phyloP scores from a whole-genome alignment of 345 rosid species.

The Syzygium aromaticum region DNA sequence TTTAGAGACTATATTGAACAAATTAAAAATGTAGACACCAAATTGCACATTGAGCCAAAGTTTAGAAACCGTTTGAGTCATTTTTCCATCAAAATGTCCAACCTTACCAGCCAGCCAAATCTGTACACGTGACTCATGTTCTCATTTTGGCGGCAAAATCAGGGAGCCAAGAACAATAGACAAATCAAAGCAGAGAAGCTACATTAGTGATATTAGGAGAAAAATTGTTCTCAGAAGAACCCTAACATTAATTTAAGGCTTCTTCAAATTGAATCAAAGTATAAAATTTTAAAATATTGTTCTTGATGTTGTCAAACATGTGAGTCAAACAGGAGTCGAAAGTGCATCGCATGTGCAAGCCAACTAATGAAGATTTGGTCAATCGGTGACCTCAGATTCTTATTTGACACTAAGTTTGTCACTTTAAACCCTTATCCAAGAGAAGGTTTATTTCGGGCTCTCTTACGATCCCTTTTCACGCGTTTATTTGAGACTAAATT shows the following conservation, averaged over 20 bases:
- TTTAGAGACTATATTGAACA: too few relatives aligned
- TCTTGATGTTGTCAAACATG: neutral
- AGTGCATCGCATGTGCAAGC: neutral
- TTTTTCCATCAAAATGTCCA: neutral
- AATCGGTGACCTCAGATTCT: neutral
- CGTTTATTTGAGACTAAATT: too few relatives aligned
- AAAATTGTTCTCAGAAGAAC: neutral
- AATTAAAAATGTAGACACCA: too few relatives aligned
- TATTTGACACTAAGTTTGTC: neutral
- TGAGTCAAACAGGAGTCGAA: neutral
- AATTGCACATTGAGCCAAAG: too few relatives aligned
- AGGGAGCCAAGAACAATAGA: neutral
- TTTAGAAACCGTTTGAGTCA: too few relatives aligned
- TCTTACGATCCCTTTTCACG: neutral
- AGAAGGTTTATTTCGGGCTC: rapidly evolving
- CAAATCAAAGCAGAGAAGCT: neutral
- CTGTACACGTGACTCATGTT: neutral
- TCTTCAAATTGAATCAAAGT: neutral
- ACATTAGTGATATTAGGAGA: neutral
- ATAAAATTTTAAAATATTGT: neutral
- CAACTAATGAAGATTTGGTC: neutral
- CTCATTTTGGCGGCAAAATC: neutral
- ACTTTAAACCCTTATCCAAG: neutral
- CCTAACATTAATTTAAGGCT: neutral
- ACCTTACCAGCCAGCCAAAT: neutral